Evolutionary conservation across 176 grass and related monocot genomes (phyloP).

Genomic region (Carex scoparia): DNA sequence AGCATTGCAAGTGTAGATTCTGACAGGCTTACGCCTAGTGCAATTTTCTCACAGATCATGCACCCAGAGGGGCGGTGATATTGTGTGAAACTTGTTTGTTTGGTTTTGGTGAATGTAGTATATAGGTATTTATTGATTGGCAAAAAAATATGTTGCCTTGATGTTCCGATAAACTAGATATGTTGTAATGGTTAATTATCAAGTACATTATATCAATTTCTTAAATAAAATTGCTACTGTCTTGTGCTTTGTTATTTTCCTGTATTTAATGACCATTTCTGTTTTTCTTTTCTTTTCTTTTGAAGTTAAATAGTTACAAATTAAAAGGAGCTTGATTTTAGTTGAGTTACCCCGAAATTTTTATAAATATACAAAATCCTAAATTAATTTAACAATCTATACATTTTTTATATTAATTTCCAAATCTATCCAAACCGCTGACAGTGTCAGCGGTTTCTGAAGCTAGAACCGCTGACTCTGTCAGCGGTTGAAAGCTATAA

Average conservation of each 20-base stretch:
- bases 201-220: background rate
- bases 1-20: constrained; percentile 43
- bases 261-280: no score
- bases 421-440: no score
- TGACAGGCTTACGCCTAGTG: constrained; percentile 37
- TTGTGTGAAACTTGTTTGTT: background rate
- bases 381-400: no score
- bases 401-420: no score
- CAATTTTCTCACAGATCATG: constrained; percentile 67
- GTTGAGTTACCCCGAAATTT: no score
- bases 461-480: no score
- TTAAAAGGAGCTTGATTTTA: background rate
- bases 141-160: background rate
- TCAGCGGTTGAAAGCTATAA: no score
- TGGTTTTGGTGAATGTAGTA: background rate
- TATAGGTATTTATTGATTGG: background rate
- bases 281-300: background rate
- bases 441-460: no score
- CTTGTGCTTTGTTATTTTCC: background rate
- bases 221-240: background rate
- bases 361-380: no score
- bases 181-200: background rate
- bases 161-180: background rate
- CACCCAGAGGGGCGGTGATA: constrained; percentile 54
- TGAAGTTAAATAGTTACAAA: background rate